Evolutionary conservation across 2,329 filamentous ascomycete species (phyloP).

Genomic region (Exophiala sp.): DNA sequence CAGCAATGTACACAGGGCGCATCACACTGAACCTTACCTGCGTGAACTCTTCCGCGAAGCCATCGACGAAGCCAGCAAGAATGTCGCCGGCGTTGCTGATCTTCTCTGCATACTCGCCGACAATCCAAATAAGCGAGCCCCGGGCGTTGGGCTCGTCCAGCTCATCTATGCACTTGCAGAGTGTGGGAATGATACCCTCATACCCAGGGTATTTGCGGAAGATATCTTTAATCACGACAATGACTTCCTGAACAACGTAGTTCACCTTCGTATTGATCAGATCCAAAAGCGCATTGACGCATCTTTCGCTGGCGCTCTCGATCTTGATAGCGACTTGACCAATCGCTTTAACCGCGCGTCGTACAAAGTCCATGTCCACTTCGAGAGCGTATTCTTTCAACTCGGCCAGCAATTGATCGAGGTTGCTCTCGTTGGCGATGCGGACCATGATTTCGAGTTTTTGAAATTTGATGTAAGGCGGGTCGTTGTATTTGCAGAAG

Average conservation of each 20-base stretch:
- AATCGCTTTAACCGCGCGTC: conserved; percentile 89
- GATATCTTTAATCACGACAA: conserved; percentile 99
- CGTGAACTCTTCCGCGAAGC: conserved; percentile 92
- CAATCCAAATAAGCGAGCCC: conserved; percentile 94
- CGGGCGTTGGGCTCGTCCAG: conserved; percentile 88
- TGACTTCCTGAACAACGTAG: conserved; percentile 96
- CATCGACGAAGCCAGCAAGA: conserved; percentile 81
- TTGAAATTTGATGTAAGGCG: conserved; percentile 92
- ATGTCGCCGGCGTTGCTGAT: conserved; percentile 98
- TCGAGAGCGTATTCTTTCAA: conserved; percentile 96
- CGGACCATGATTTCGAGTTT: conserved; percentile 99
- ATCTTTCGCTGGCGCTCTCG: conserved; percentile 87
- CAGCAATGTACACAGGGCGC: background rate
- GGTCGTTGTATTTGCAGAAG: conserved; percentile 99
- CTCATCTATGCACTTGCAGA: conserved; percentile 96
- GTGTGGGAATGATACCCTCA: conserved; percentile 91
- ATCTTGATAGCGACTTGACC: conserved; percentile 99
- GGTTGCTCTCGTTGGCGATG: conserved; percentile 95
- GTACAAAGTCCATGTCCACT: conserved; percentile 98
- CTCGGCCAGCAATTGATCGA: conserved; percentile 88
- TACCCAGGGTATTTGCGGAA: conserved; percentile 96
- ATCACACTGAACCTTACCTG: conserved; percentile 56
- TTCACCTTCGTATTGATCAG: conserved; percentile 97
- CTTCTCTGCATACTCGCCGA: conserved; percentile 98
- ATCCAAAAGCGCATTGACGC: conserved; percentile 87